Percentiles rank a stretch among this genome's conserved stretches.
These are phyloP conservation scores for Chlorella sp. DNA, from an alignment of 139 green algal genomes.

Conservation along the genomic window DNA sequence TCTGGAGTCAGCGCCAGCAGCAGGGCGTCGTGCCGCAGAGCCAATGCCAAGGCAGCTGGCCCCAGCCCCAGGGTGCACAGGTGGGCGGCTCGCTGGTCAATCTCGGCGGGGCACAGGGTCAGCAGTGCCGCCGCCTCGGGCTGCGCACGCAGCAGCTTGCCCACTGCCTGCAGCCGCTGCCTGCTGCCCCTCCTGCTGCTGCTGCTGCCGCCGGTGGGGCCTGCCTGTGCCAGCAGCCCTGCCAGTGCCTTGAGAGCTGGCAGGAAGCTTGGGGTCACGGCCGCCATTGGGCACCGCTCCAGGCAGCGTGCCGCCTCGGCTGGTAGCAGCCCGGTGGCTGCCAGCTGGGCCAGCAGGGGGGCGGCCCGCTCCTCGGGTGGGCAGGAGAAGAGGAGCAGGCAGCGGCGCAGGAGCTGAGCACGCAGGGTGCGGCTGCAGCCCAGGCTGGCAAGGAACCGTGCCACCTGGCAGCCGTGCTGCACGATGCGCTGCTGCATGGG, in stretches of 20 bases:
- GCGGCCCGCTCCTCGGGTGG: neutral
- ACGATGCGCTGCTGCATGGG: neutral
- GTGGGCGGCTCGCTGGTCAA: neutral
- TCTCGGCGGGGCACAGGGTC: neutral
- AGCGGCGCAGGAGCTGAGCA: neutral
- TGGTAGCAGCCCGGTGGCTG: neutral
- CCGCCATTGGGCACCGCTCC: neutral
- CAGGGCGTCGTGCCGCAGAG: neutral
- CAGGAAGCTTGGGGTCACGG: neutral
- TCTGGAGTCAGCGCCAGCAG: neutral
- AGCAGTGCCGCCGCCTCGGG: neutral
- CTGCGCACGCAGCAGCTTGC: neutral
- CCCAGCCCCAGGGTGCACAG: neutral
- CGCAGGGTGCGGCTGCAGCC: neutral
- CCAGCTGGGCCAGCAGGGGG: neutral
- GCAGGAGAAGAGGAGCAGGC: neutral
- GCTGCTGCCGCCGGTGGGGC: too few species aligned
- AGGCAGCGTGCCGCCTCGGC: neutral
- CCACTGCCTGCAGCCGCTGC: neutral
- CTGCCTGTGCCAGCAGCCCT: neutral
- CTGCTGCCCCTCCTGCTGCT: neutral
- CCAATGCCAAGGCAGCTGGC: neutral
- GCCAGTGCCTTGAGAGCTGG: neutral
- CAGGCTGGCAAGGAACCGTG: neutral
- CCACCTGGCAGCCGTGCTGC: neutral